Base-by-base conservation (phyloP, 805 yeast genomes). In the Ascoidea rubescens region DNA sequence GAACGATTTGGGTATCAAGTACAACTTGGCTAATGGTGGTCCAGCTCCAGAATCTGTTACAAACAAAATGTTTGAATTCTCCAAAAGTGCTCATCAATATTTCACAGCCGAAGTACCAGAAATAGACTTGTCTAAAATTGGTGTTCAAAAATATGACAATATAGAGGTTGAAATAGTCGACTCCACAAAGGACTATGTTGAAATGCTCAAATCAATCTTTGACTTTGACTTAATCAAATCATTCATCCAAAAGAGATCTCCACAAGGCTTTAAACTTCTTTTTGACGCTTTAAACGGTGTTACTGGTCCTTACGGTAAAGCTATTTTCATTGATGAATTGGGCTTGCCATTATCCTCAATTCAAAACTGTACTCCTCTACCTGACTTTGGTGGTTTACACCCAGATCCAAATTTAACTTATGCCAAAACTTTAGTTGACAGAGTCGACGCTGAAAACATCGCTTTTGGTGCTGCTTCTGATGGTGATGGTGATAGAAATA, bases 381-480 rank as follows among this genome's bases (percentile, higher is more conserved):
- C 91, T 16, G 99, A 91, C 67, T 91, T 91, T 63, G 99, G 99
- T 56, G 99, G 99, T 0, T 73, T 89, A 59, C 99, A 91, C 67
- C 99, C 99, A 21, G 99, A 91, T 69, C 99, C 99, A 58, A 91
- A 91, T 71, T 77, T 91, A 67, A 90, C 97, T 12, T 91, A 93
- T 64, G 99, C 98, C 8, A 79, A 76, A 54, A 80, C 96, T 17
- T 74, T 91, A 57, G 99, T 91, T 21, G 84, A 79, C 42, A 76
- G 77, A 57, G 99, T 91, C n/a, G 97, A 93, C 63, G 64, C 67
- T 21, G 85, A 85, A 54, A 70, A 79, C 54, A 86, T 90, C 58
- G 86, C 91, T 5, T 91, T 91, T 65, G 99, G 99, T 57, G 98
- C 98, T 45, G 98, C 98, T 6, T 85, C 96, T n/a, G 99, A 88